Conservation (phyloP, 106 monocot species). For the Triglochin maritima region DNA sequence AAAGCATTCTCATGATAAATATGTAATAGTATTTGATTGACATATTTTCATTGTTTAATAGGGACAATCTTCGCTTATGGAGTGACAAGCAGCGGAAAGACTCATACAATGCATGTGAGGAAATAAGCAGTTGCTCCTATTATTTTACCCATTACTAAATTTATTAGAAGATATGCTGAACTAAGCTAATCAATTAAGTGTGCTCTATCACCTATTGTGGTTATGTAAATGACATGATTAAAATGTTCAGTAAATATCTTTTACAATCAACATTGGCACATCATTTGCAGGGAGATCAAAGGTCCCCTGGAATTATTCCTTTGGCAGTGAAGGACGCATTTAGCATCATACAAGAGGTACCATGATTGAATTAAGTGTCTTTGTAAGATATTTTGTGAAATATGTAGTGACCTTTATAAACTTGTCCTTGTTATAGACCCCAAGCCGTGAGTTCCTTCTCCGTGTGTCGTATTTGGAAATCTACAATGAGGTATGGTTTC, state of each 20-base stretch:
- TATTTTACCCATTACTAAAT: no score
- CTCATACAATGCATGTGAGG: conserved; percentile 95
- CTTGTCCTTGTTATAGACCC: conserved; percentile 43
- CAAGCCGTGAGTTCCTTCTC: conserved; percentile 87
- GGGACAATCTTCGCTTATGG: conserved; percentile 99
- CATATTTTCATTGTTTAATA: conserved; percentile 10
- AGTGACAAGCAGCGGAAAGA: conserved; percentile 94
- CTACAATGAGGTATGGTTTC: conserved; percentile 73
- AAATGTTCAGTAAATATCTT: no score
- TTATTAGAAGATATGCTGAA: no score
- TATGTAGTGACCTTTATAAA: not conserved
- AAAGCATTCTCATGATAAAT: not conserved
- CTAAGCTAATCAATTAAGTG: no score
- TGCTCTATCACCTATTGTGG: no score
- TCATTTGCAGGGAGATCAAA: conserved; percentile 79
- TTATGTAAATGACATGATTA: no score
- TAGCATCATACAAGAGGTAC: conserved; percentile 93
- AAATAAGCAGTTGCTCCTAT: not conserved
- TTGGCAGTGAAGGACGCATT: conserved; percentile 98
- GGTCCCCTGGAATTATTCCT: conserved; percentile 94
- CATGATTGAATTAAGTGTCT: not conserved
- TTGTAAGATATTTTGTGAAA: not conserved
- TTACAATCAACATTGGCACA: no score
- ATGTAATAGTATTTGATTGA: not conserved
- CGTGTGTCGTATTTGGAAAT: conserved; percentile 98